Evolutionary conservation across 2,329 filamentous ascomycete species (phyloP).

Genomic region (Nannizziopsis arthrosporioides): DNA sequence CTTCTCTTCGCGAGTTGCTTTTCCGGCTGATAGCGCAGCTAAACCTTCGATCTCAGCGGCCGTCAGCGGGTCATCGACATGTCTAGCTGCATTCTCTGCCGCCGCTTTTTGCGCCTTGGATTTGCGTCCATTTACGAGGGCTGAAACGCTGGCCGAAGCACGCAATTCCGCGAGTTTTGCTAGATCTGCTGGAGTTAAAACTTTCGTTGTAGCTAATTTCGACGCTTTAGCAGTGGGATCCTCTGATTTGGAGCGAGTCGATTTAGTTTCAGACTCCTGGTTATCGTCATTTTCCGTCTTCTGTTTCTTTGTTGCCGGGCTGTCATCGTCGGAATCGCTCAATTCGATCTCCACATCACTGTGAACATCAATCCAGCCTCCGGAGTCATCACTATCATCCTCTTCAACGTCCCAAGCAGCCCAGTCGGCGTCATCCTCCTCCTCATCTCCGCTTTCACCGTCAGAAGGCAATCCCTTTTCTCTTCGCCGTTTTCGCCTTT

Average conservation of each 20-base stretch:
- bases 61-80: constrained; percentile 78
- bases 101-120: constrained; percentile 36
- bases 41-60: constrained; percentile 86
- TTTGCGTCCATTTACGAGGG: constrained; percentile 40
- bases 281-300: constrained; percentile 18
- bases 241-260: constrained; percentile 15
- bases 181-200: constrained; percentile 92
- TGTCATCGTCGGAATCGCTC: constrained; percentile 63
- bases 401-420: constrained; percentile 52
- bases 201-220: constrained; percentile 79
- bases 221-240: constrained; percentile 35
- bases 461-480: constrained; percentile 56
- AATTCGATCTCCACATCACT: constrained; percentile 67
- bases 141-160: constrained; percentile 58
- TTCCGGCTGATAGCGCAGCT: constrained; percentile 57
- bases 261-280: constrained; percentile 29
- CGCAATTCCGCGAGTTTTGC: constrained; percentile 85
- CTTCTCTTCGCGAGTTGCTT: constrained; percentile 80
- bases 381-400: constrained; percentile 56
- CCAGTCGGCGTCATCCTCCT: constrained; percentile 47
- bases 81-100: constrained; percentile 43
- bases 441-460: constrained; percentile 48
- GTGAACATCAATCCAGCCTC: constrained; percentile 85
- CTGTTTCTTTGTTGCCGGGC: constrained; percentile 49
- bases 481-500: constrained; percentile 59